A percentile compares a stretch with the other conserved stretches of the same genome.
Evolutionary conservation across 2,329 filamentous ascomycete species (phyloP).

Genomic region (Teratosphaeriaceae sp.): DNA sequence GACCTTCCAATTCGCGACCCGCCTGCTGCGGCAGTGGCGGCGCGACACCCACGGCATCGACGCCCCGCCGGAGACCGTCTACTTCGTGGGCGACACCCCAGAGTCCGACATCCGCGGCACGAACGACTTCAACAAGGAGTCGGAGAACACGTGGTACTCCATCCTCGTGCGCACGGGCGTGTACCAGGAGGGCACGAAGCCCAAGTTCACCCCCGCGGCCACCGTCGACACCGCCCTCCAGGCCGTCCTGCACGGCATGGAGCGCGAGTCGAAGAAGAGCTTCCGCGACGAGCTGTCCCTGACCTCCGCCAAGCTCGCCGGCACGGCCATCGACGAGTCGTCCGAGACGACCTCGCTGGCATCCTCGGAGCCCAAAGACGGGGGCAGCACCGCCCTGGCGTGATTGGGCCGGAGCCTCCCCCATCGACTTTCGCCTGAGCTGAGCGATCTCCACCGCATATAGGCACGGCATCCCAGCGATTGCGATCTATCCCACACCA

Average conservation of each 20-base stretch:
- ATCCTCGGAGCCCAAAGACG: too few relatives aligned
- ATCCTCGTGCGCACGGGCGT: constrained; percentile 78
- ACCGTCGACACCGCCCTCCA: constrained; percentile 75
- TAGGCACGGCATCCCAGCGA: too few relatives aligned
- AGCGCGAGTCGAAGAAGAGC: constrained; percentile 56
- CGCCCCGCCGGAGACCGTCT: constrained; percentile 62
- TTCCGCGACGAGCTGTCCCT: constrained; percentile 15
- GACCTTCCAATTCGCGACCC: constrained; percentile 82
- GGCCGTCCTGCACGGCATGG: constrained; percentile 80
- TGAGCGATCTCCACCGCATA: too few relatives aligned
- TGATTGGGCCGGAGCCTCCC: too few relatives aligned
- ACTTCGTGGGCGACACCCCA: constrained; percentile 74
- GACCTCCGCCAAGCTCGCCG: constrained; percentile 8
- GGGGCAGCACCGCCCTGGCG: too few relatives aligned
- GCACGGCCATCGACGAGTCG: constrained; percentile 8
- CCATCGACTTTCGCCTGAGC: too few relatives aligned
- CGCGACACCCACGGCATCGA: constrained; percentile 37
- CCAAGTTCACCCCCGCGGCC: constrained; percentile 66
- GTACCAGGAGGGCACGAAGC: constrained; percentile 51
- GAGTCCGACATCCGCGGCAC: constrained; percentile 87
- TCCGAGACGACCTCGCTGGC: not conserved
- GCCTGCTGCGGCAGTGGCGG: constrained; percentile 58
- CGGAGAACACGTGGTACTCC: constrained; percentile 68
- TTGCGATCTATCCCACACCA: too few relatives aligned
- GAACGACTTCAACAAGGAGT: constrained; percentile 62